Base-by-base conservation (phyloP, 176 grass and related monocot genomes). In the Phyllostachys edulis region DNA sequence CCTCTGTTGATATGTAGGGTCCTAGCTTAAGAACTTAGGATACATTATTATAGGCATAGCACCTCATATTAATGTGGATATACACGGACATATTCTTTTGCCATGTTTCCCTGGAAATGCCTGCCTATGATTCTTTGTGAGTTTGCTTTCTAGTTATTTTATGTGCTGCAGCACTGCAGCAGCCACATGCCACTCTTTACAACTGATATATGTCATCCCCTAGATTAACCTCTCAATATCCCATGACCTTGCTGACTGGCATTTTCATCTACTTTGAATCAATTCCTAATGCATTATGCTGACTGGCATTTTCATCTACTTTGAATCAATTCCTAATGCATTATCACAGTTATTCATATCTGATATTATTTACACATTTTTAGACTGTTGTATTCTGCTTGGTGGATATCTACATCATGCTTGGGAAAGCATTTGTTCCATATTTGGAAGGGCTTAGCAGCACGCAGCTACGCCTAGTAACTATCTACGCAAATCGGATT, bases 361-460 rank as follows among this genome's bases (percentile, higher is more conserved):
- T 76, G 72, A 89, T 20, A 59, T n/a, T 17, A 12, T 52, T 62
- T 38, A 17, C 72, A 40, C 40, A 7, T 75, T 78, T 84, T 27
- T 89, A 99, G 97, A 94, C 71, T 76, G 97, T 93, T 20, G 93
- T 99, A 45, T 99, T 99, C 90, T 96, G 97, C 82, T 87, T 99
- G 90, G 93, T 96, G 88, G 93, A 99, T 79, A 96, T 96, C 73
- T 96, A 99, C 78, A 94, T 94, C 80, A 91, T 96, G 71, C 97
- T 99, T 20, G 97, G 97, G 68, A 96, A 99, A 76, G 71, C 88
- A 38, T 99, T 99, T 13, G 73, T 87, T 40, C 93, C 97, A 21
- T 96, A 99, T 71, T 85, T 96, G 70, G 93, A 99, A 77, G 90
- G 91, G 44, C 90, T 99, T 68, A 99, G 87, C 86, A 99, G 89